Evolutionary conservation across 1,284 basidiomycete species (phyloP).

Genomic region (Malassezia equina): DNA sequence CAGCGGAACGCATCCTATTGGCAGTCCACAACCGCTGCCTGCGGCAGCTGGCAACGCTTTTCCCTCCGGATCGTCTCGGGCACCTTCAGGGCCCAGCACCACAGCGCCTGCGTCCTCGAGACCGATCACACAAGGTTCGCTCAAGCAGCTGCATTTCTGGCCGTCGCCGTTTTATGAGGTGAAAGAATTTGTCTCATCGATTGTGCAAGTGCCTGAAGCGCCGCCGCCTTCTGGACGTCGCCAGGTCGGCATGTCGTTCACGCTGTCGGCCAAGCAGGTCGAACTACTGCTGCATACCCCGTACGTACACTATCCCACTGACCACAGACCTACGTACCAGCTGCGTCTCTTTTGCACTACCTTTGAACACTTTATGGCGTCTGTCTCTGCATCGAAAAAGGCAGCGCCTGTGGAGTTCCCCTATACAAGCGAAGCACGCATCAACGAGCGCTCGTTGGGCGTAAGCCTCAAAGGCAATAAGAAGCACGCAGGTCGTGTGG

Average conservation of each 20-base stretch:
- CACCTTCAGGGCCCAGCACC: not conserved
- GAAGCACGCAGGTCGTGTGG: conserved; percentile 34
- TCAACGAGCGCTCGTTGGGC: conserved; percentile 27
- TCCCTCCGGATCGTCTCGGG: not conserved
- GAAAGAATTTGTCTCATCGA: conserved; percentile 25
- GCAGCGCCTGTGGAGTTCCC: conserved; percentile 37
- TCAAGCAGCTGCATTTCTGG: conserved; percentile 21
- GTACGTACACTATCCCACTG: not conserved
- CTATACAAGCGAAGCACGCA: conserved; percentile 31
- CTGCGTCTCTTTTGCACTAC: conserved; percentile 36
- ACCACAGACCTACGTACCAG: conserved; percentile 17
- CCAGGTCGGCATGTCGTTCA: conserved; percentile 22
- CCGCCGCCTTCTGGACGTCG: conserved; percentile 26
- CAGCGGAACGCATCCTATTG: not conserved
- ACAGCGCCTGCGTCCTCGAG: not conserved
- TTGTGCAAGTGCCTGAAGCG: conserved; percentile 29
- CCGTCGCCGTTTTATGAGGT: conserved; percentile 38
- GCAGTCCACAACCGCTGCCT: not conserved
- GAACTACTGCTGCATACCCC: conserved; percentile 18
- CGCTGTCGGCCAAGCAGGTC: conserved; percentile 20
- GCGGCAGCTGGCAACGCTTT: not conserved
- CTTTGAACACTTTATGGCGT: conserved; percentile 27
- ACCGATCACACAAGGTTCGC: conserved; percentile 15
- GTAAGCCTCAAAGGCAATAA: conserved; percentile 38
- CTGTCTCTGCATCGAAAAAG: not conserved